Evolutionary conservation across 306 rosid species (phyloP).

Genomic region (Quillaja saponaria): DNA sequence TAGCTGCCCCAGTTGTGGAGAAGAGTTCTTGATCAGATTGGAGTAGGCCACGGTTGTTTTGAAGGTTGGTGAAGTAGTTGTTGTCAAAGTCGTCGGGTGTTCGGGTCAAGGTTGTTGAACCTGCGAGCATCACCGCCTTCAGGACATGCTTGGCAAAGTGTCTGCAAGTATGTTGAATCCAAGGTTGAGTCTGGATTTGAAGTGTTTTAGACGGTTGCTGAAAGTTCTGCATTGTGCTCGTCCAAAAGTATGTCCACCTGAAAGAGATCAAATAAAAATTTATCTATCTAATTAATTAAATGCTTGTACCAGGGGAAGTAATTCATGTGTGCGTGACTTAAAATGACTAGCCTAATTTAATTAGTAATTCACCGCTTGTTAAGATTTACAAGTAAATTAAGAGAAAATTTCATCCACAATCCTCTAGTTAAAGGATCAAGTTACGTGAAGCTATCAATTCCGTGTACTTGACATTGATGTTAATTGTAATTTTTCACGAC

Average conservation of each 20-base stretch:
- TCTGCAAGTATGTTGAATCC: constrained; percentile 27
- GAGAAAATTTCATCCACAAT: too few relatives aligned
- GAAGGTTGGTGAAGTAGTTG: constrained; percentile 49
- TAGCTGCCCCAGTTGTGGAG: constrained; percentile 34
- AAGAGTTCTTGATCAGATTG: constrained; percentile 44
- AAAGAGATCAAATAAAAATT: too few relatives aligned
- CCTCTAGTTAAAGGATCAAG: too few relatives aligned
- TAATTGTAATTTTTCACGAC: too few relatives aligned
- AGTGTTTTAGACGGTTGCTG: constrained; percentile 9
- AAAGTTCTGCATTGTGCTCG: constrained; percentile 32
- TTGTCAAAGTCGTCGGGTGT: constrained; percentile 42
- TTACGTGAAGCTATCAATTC: too few relatives aligned
- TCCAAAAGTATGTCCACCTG: constrained; percentile 59
- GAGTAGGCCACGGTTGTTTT: constrained; percentile 38
- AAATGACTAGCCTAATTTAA: too few relatives aligned
- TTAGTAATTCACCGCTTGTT: too few relatives aligned
- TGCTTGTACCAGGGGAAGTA: too few relatives aligned
- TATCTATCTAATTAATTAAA: too few relatives aligned
- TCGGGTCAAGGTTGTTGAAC: constrained; percentile 34
- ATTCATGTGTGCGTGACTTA: neutral
- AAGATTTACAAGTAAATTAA: too few relatives aligned
- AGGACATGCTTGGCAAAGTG: constrained; percentile 43
- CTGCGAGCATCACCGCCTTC: constrained; percentile 4
- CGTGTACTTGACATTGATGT: too few relatives aligned
- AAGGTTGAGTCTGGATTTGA: constrained; percentile 37